phyloP scores from a whole-genome alignment of 176 grass and related monocot species.

The Triticum timopheevii region DNA sequence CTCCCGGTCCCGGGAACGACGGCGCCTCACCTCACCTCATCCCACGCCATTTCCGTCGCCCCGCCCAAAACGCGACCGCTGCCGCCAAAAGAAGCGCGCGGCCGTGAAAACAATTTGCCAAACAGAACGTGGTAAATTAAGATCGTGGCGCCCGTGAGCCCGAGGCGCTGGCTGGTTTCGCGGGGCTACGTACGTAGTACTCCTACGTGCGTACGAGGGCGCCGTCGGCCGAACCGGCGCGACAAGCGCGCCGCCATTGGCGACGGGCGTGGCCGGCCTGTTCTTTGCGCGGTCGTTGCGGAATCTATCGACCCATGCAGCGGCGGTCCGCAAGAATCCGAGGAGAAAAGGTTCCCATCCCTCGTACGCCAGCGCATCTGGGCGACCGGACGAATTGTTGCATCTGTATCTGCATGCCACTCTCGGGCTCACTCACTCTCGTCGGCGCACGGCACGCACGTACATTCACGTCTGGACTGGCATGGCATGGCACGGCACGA shows the following conservation, averaged over 20 bases:
- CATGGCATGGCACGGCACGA: not conserved
- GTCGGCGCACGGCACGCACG: not conserved
- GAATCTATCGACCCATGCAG: not conserved
- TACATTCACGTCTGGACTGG: not conserved
- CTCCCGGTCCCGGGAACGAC: not conserved
- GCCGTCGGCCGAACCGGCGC: not conserved
- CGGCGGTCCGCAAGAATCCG: not conserved
- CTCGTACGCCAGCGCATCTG: not conserved
- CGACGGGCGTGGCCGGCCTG: not conserved
- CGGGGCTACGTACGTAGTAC: not conserved
- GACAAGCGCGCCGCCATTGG: not conserved
- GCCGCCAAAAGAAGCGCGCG: not conserved
- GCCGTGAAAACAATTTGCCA: not conserved
- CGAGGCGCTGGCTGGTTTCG: not conserved
- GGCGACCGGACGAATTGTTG: not conserved
- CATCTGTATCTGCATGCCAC: too few species aligned
- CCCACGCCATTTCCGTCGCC: constrained; percentile 33
- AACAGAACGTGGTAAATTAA: not conserved
- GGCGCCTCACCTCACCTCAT: not conserved
- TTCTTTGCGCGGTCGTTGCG: not conserved
- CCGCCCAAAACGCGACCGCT: not conserved
- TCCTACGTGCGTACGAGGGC: not conserved
- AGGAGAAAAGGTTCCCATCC: not conserved
- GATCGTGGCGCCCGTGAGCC: not conserved
- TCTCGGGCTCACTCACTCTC: not conserved